Evolutionary conservation across 2,329 filamentous ascomycete genomes (phyloP).

Genomic region (Paecilomyces formosus): DNA sequence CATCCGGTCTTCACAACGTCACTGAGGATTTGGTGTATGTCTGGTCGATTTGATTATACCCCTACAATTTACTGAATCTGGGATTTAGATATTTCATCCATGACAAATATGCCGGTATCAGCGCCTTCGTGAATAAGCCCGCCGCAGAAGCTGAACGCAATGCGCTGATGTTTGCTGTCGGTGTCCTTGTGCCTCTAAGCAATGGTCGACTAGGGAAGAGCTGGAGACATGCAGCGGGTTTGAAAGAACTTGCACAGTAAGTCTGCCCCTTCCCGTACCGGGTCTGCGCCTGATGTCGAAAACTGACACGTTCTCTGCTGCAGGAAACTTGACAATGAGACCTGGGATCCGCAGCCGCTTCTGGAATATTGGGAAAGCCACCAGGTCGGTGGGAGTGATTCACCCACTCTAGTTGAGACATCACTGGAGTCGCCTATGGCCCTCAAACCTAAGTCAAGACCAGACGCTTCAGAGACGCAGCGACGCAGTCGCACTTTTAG

Average conservation of each 20-base stretch:
- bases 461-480: conserved; percentile 31
- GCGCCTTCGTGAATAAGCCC: conserved; percentile 79
- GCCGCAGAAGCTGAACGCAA: conserved; percentile 74
- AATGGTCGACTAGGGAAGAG: conserved; percentile 78
- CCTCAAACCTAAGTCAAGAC: conserved; percentile 45
- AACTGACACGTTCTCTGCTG: conserved; percentile 1
- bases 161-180: conserved; percentile 88
- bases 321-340: conserved; percentile 55
- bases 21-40: conserved; percentile 65
- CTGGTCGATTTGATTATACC: background rate
- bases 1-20: conserved; percentile 86
- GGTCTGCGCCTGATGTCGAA: conserved; percentile 6
- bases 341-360: conserved; percentile 55
- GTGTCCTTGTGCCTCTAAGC: conserved; percentile 76
- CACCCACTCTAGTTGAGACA: conserved; percentile 34
- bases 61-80: background rate
- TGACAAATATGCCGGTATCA: conserved; percentile 73
- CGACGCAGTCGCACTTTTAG: conserved; percentile 33
- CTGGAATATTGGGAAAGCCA: conserved; percentile 70
- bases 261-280: conserved; percentile 7
- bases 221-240: conserved; percentile 74
- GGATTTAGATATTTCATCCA: conserved; percentile 81
- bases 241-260: conserved; percentile 69
- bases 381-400: conserved; percentile 30
- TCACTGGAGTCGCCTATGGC: conserved; percentile 47